Conservation (phyloP, 768 basidiomycete genomes). For the Saitozyma podzolica region DNA sequence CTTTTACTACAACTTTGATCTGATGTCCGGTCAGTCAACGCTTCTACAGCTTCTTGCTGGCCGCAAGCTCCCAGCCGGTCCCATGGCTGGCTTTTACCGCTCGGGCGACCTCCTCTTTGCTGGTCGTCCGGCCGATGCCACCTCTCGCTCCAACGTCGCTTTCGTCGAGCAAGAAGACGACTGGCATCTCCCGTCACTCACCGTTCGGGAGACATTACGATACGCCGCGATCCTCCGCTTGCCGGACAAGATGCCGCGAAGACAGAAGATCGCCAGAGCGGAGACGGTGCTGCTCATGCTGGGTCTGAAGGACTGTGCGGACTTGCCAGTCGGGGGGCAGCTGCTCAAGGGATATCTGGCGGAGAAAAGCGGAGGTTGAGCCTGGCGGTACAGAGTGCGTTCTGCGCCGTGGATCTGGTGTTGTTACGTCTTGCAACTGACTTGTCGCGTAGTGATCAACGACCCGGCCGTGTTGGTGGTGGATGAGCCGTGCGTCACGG, state of each 20-base stretch:
- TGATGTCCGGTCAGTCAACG: conserved; percentile 42
- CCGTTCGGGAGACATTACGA: conserved; percentile 47
- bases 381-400: conserved; percentile 56
- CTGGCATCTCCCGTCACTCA: conserved; percentile 54
- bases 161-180: conserved; percentile 56
- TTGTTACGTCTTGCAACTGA: neutral
- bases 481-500: conserved; percentile 44
- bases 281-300: conserved; percentile 58
- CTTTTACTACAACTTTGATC: neutral
- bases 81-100: conserved; percentile 48
- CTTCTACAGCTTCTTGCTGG: conserved; percentile 54
- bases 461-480: conserved; percentile 55
- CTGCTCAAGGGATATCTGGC: conserved; percentile 56
- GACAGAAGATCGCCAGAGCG: conserved; percentile 55
- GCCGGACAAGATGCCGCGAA: conserved; percentile 49
- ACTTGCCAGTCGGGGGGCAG: conserved; percentile 57
- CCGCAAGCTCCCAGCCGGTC: conserved; percentile 45
- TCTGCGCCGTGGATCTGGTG: neutral
- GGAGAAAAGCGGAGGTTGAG: conserved; percentile 59
- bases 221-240: conserved; percentile 56
- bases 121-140: conserved; percentile 12
- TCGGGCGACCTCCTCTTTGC: conserved; percentile 51
- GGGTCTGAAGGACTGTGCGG: conserved; percentile 57
- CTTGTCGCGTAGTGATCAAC: conserved; percentile 40
- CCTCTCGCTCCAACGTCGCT: conserved; percentile 43